Conservation (phyloP, 192 early-diverging fungal genomes). For the Podila clonocystis region DNA sequence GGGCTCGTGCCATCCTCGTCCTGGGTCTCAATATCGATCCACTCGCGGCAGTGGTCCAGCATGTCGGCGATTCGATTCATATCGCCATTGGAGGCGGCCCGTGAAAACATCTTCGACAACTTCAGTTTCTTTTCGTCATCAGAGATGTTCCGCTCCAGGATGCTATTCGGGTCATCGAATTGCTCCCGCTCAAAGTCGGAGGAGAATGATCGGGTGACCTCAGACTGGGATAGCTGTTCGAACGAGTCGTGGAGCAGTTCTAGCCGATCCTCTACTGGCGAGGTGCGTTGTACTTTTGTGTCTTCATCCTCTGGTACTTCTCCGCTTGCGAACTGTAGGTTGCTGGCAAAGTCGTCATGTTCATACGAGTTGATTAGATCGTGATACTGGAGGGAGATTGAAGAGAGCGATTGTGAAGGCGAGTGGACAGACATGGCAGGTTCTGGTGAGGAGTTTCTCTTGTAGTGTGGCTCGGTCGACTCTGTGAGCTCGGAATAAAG, state of each 20-base stretch:
- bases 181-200: constrained; percentile 25
- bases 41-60: constrained; percentile 63
- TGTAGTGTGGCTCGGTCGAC: neutral
- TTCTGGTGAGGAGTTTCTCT: neutral
- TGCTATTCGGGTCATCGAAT: constrained; percentile 27
- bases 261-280: too few relatives aligned
- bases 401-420: neutral
- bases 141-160: constrained; percentile 20
- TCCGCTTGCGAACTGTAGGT: neutral
- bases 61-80: constrained; percentile 65
- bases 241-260: neutral
- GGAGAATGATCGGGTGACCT: neutral
- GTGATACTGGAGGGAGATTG: neutral
- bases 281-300: neutral
- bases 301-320: neutral
- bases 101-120: constrained; percentile 70
- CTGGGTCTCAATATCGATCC: constrained; percentile 77
- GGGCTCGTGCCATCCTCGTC: constrained; percentile 91
- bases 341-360: neutral
- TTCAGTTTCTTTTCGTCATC: constrained; percentile 62
- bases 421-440: constrained; percentile 13
- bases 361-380: neutral
- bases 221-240: neutral
- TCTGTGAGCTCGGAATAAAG: constrained; percentile 14
- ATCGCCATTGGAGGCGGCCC: constrained; percentile 81